Percentiles rank a stretch among this genome's conserved stretches.
Evolutionary conservation across 306 rosid genomes (phyloP).

Genomic region (Lagenaria siceraria): DNA sequence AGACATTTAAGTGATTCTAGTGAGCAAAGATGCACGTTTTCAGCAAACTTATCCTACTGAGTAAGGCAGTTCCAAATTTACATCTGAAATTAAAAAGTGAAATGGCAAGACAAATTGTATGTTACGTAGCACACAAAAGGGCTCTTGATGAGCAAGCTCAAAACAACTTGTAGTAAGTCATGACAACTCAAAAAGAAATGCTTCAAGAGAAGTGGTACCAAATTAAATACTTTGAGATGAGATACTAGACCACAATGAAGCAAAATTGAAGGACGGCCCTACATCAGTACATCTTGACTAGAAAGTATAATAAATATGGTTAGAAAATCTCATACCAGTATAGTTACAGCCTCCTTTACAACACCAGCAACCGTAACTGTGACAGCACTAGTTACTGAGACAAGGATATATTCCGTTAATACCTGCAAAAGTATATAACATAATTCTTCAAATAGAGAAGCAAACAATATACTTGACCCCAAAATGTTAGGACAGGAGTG

Average conservation of each 20-base stretch:
- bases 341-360: slow-evolving; percentile 95
- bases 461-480: not conserved
- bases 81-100: not conserved
- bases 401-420: slow-evolving; percentile 72
- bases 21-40: not conserved
- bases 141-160: not conserved
- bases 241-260: not conserved
- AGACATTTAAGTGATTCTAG: not conserved
- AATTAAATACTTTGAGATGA: not conserved
- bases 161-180: not conserved
- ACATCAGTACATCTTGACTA: not conserved
- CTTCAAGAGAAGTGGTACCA: not conserved
- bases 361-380: slow-evolving; percentile 96
- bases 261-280: not conserved
- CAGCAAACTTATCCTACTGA: not conserved
- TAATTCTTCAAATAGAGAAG: not conserved
- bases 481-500: not conserved
- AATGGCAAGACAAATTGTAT: not conserved
- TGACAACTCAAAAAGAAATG: not conserved
- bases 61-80: not conserved
- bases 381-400: slow-evolving; percentile 95
- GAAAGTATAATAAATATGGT: slow-evolving; percentile 3
- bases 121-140: not conserved
- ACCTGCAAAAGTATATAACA: slow-evolving; percentile 43
- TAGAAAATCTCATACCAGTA: slow-evolving; percentile 49